These are phyloP conservation scores for Blastomyces gilchristii DNA, from an alignment of 2,329 filamentous ascomycete species.

Conservation along the genomic window DNA sequence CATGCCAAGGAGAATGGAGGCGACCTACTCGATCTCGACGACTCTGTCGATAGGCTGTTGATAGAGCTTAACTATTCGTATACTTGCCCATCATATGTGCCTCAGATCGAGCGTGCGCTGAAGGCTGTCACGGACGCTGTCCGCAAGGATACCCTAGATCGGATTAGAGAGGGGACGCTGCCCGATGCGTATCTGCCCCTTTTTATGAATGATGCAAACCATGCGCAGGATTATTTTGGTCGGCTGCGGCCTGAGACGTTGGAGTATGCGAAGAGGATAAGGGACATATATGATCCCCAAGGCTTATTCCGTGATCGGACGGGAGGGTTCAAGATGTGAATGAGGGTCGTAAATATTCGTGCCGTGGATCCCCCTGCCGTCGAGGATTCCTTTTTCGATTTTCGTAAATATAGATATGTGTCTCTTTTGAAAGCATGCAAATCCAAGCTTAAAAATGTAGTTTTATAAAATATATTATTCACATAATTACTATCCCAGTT, in stretches of 20 bases:
- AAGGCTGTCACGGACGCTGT: conserved; percentile 31
- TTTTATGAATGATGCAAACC: conserved; percentile 40
- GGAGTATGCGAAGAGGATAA: conserved; percentile 21
- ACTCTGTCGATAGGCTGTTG: conserved; percentile 34
- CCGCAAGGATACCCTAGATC: conserved; percentile 26
- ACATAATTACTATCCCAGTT: neutral
- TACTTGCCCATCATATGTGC: conserved; percentile 24
- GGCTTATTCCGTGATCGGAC: conserved; percentile 6
- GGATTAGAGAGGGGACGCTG: conserved; percentile 26
- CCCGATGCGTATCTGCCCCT: conserved; percentile 35
- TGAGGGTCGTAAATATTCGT: neutral
- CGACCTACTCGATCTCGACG: conserved; percentile 35
- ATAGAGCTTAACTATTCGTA: conserved; percentile 39
- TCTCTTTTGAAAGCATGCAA: neutral
- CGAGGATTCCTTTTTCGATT: neutral
- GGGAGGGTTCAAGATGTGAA: conserved; percentile 3
- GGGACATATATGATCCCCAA: conserved; percentile 7
- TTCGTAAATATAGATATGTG: neutral
- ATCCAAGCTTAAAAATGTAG: neutral
- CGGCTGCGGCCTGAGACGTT: conserved; percentile 24
- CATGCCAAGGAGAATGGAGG: conserved; percentile 28
- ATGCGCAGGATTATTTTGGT: conserved; percentile 37
- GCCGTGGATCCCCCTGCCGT: neutral
- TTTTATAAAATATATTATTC: neutral
- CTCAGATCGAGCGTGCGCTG: conserved; percentile 31